Evolutionary conservation across 2,329 filamentous ascomycete genomes (phyloP), one percentile per base, ranked within the genome.

Genomic region (Calonectria fujianensis): DNA sequence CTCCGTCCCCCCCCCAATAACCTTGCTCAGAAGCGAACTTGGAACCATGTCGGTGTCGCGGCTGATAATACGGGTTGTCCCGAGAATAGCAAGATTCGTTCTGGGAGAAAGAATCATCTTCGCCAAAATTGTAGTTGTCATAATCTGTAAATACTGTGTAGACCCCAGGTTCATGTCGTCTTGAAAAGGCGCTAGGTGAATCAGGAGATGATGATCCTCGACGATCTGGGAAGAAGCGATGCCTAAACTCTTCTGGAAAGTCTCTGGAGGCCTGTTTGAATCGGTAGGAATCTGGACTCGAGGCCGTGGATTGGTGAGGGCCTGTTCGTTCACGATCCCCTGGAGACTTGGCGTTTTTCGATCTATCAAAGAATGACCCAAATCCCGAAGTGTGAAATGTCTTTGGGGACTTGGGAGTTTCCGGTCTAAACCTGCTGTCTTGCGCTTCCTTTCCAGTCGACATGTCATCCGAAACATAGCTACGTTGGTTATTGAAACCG

Each of bases 31-130:
- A 74, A 13, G 74, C 50, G 39, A 76, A 66, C 9, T 57, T 71
- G 11, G 77, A 69, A 48, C 75, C 77, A 24, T 59, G 63, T 13
- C 70, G 75, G 51, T 78, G 78, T 45, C 80, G 77, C 45, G 83
- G 82, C 29, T 79, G 80, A 50, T 85, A 85, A 70, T 85, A 85
- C 1, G 84, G 87, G 77, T 82, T 83, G 74, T 57, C 81, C 79
- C 57, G 79, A 74, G 74, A 78, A 74, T 68, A 65, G 41, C 50
- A 59, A 52, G 64, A 29, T 11, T 63, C 59, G 51, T 70, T 69
- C 11, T 70, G 70, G 29, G 73, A 70, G 35, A 52, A 69, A 16
- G 73, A 69, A 2, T 77, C 76, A 27, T 74, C 67, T 20, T 75
- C 70, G 11, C 57, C 72, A 27, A 69, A 68, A 52, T 63, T 72